phyloP scores from a whole-genome alignment of 2,329 filamentous ascomycete genomes.

The Pseudocercospora musae region DNA sequence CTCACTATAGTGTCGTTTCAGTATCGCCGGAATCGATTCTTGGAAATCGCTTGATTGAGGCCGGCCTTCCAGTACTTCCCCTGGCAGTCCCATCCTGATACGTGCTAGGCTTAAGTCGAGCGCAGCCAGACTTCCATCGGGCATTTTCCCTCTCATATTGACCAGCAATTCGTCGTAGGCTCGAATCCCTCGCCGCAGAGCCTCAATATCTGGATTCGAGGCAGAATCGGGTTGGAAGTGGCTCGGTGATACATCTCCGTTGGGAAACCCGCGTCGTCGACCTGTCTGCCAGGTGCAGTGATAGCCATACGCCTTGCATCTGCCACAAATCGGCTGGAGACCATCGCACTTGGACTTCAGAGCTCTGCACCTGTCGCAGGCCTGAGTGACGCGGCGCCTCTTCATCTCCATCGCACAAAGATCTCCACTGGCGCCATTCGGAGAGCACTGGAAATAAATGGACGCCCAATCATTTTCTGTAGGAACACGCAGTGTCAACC shows the following conservation, averaged over 20 bases:
- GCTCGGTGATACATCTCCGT: background rate
- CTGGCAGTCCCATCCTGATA: conserved; percentile 8
- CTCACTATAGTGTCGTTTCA: background rate
- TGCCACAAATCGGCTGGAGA: conserved; percentile 7
- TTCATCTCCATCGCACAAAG: conserved; percentile 10
- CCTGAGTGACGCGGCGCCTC: conserved; percentile 11
- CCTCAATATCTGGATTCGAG: background rate
- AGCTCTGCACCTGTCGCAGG: conserved; percentile 15
- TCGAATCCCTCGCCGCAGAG: conserved; percentile 7
- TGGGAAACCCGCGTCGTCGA: conserved; percentile 10
- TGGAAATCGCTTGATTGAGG: background rate
- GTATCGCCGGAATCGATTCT: background rate
- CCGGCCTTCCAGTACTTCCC: conserved; percentile 1
- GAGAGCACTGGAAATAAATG: background rate
- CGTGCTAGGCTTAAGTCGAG: conserved; percentile 5
- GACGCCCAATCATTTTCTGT: conserved; percentile 19
- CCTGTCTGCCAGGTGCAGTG: conserved; percentile 13
- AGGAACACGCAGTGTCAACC: background rate
- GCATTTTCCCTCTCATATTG: background rate
- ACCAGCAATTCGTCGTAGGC: conserved; percentile 11
- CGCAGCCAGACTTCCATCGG: background rate
- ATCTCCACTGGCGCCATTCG: background rate
- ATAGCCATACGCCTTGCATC: conserved; percentile 17
- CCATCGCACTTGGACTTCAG: conserved; percentile 15
- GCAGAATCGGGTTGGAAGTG: background rate